phyloP scores from a whole-genome alignment of 164 flowering plant species.

The Malania oleifera region DNA sequence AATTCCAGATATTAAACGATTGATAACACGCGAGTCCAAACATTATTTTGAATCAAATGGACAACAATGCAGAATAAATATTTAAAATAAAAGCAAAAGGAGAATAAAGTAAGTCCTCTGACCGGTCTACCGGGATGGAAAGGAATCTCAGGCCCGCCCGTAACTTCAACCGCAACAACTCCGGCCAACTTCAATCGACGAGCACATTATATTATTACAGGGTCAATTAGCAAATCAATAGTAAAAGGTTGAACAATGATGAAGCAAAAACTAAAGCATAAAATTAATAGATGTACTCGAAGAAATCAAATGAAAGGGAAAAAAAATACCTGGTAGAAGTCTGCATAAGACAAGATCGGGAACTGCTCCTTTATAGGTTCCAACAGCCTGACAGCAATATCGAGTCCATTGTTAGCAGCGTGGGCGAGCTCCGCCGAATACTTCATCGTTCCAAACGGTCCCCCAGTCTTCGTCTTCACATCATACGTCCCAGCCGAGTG shows the following conservation, averaged over 20 bases:
- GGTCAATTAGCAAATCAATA: too few relatives aligned
- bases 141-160: neutral
- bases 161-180: conserved; percentile 4
- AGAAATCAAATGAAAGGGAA: too few relatives aligned
- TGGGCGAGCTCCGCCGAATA: neutral
- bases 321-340: neutral
- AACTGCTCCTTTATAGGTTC: neutral
- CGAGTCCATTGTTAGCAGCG: neutral
- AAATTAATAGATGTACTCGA: too few relatives aligned
- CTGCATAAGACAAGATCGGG: neutral
- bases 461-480: neutral
- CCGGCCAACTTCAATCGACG: neutral
- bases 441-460: neutral
- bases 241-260: too few relatives aligned
- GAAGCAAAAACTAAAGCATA: too few relatives aligned
- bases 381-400: neutral
- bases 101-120: neutral
- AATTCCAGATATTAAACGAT: neutral
- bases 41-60: too few relatives aligned
- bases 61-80: too few relatives aligned
- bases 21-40: too few relatives aligned
- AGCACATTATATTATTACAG: too few relatives aligned
- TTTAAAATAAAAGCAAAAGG: too few relatives aligned
- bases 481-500: neutral
- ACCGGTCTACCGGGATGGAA: conserved; percentile 4